Conservation (phyloP, 2,329 filamentous ascomycete species). For the Talaromyces verruculosus region DNA sequence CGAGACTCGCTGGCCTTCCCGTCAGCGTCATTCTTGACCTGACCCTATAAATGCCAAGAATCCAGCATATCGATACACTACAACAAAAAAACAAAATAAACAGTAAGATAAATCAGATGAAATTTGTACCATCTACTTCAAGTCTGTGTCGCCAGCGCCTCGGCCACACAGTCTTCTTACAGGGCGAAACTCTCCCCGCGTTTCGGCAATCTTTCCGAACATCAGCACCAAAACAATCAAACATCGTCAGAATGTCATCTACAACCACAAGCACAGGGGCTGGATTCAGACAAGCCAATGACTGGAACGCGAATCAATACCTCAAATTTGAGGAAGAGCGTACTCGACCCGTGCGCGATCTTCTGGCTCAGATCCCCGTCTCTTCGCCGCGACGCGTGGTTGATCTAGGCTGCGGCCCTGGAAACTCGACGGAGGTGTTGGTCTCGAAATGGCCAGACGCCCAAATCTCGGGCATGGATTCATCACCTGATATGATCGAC, state of each 20-base stretch:
- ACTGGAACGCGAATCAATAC: conserved; percentile 60
- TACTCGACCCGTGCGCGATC: conserved; percentile 55
- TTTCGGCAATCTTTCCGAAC: conserved; percentile 15
- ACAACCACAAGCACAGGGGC: neutral
- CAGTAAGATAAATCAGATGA: neutral
- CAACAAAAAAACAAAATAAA: neutral
- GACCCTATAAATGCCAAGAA: neutral
- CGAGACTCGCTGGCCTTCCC: conserved; percentile 14
- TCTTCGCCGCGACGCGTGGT: conserved; percentile 48
- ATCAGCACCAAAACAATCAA: neutral
- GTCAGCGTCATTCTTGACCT: neutral
- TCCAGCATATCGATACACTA: neutral
- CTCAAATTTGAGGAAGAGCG: conserved; percentile 56
- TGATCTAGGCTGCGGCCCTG: conserved; percentile 62
- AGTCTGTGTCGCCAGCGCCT: neutral
- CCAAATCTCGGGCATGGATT: conserved; percentile 54
- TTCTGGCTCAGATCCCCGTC: conserved; percentile 51
- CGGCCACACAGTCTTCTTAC: neutral
- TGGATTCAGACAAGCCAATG: conserved; percentile 25
- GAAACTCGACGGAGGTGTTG: conserved; percentile 57
- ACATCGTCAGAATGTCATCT: conserved; percentile 10
- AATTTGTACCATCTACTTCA: neutral
- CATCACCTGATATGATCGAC: conserved; percentile 56
- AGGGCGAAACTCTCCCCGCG: conserved; percentile 3
- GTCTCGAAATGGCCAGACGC: conserved; percentile 50